phyloP scores from a whole-genome alignment of 768 basidiomycete genomes.

The Strobilomyces echinocephalus region DNA sequence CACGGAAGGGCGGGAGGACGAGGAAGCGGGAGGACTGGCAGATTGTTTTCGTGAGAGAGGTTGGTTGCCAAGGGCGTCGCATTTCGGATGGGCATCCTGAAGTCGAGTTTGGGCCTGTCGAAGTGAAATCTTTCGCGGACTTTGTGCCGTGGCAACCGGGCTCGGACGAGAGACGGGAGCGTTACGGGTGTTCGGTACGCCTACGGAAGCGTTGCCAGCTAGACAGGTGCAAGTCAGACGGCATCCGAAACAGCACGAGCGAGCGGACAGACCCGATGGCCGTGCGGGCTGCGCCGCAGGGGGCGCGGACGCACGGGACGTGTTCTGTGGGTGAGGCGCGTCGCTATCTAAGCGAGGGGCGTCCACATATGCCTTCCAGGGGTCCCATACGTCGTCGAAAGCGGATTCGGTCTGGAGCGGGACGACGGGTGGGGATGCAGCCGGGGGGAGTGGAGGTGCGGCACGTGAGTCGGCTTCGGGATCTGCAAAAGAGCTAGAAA shows the following conservation, averaged over 20 bases:
- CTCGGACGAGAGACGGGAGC: neutral
- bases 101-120: conserved; percentile 4
- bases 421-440: conserved; percentile 15
- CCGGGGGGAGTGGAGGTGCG: conserved; percentile 2
- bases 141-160: conserved; percentile 20
- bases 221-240: conserved; percentile 1
- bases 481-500: conserved; percentile 33
- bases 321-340: neutral
- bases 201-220: conserved; percentile 7
- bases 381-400: conserved; percentile 20
- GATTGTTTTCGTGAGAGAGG: conserved; percentile 3
- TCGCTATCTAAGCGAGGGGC: conserved; percentile 4
- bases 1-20: neutral
- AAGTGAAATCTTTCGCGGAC: conserved; percentile 4
- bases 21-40: neutral
- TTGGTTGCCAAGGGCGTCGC: conserved; percentile 15
- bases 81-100: conserved; percentile 8
- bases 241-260: neutral
- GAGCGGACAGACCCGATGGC: conserved; percentile 16
- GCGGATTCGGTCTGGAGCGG: neutral
- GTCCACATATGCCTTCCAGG: conserved; percentile 15
- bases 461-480: conserved; percentile 15
- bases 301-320: neutral
- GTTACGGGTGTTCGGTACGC: neutral
- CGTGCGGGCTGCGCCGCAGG: neutral